Base-by-base conservation (phyloP, 2,329 filamentous ascomycete species). In the Diaporthe sp. region DNA sequence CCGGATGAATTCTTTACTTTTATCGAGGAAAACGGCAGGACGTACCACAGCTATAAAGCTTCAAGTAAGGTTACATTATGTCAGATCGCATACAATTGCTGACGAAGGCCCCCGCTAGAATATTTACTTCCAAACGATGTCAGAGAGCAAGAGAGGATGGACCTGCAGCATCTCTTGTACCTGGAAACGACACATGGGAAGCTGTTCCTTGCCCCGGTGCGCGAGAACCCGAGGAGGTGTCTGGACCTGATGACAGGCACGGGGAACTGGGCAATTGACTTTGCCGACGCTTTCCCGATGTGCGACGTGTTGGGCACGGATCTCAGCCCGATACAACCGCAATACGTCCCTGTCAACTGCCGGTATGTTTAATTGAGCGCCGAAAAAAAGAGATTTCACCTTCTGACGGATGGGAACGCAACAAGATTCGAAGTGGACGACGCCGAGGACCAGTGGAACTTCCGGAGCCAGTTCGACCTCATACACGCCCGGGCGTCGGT, bases 391-490 rank as follows among this genome's bases (percentile, higher is more conserved):
- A n/a, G 1, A 34, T 22, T 17, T 25, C 28, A 22, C 1, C 12
- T 44, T 73, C 58, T 65, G 34, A 55, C 60, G 42, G 49, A 44
- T 9, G 22, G 37, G 58, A 34, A 12, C 4, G 15, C 47, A 53
- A 85, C 89, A 65, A 84, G 83, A 6, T 81, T 81, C 60, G 78
- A 79, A 57, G 75, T 80, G 34, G 79, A 80, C 74, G 79, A 80
- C 55, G 76, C 78, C 17, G 78, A 79, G 72, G 78, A 80, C 51
- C 75, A 77, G 15, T 80, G 79, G 79, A 73, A 77, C 4, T 79
- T 75, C 55, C 55, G 74, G 57, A 61, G 73, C 73, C 73, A 60
- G 28, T 80, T 80, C 58, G 80, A 81, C 77, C 79, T 77, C 72
- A 76, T 81, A 22, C 79, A 79, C 76, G 63, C 73, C 34, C 76